Evolutionary conservation across 345 rosid species (phyloP).

Genomic region (Acer yangbiense): DNA sequence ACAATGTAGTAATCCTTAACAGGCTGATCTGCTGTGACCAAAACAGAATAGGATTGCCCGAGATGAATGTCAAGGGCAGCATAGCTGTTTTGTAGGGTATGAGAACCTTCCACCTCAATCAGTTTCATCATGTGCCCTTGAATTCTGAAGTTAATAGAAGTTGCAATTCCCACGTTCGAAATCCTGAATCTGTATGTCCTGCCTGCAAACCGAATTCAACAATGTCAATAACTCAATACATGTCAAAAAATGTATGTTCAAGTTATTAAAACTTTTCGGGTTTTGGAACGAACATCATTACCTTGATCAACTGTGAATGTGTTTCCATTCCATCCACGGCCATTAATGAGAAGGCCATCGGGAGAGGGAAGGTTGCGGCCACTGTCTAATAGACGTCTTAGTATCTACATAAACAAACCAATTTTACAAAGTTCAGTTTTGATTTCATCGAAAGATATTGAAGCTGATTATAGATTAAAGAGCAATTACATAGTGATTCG

Average conservation of each 20-base stretch:
- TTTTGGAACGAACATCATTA: constrained; percentile 5
- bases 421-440: neutral
- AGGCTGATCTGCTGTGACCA: constrained; percentile 80
- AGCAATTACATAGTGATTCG: constrained; percentile 64
- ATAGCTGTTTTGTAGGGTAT: constrained; percentile 73
- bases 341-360: constrained; percentile 91
- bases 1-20: constrained; percentile 78
- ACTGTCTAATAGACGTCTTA: constrained; percentile 56
- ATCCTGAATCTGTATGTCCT: constrained; percentile 86
- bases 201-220: constrained; percentile 38
- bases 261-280: neutral
- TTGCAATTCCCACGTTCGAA: constrained; percentile 75
- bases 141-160: constrained; percentile 80
- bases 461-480: neutral
- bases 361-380: constrained; percentile 73
- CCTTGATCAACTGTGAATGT: constrained; percentile 82
- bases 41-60: constrained; percentile 88
- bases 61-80: constrained; percentile 78
- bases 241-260: neutral
- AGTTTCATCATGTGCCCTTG: constrained; percentile 85
- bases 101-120: constrained; percentile 93
- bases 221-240: neutral
- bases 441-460: neutral
- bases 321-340: constrained; percentile 80
- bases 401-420: constrained; percentile 30